phyloP scores from a whole-genome alignment of 352 stramenopile species.

The Ophiocytium majus region DNA sequence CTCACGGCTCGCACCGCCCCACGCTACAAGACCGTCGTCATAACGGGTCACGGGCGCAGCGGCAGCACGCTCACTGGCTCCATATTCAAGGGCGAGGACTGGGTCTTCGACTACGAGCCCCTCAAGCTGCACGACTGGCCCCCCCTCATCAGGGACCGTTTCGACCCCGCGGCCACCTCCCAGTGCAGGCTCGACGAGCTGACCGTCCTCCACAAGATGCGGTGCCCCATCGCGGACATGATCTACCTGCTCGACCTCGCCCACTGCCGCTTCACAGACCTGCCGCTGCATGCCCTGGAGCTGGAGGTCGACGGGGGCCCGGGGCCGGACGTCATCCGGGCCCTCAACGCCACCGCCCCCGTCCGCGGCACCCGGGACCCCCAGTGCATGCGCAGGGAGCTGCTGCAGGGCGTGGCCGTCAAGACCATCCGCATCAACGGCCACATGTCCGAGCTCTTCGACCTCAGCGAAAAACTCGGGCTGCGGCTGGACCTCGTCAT shows the following conservation, averaged over 20 bases:
- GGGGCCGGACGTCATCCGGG: neutral
- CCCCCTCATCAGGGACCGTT: neutral
- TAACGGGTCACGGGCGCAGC: neutral
- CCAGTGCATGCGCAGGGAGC: neutral
- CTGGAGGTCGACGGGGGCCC: neutral
- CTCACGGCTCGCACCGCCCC: neutral
- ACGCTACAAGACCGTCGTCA: slow-evolving; percentile 11
- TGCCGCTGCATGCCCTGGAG: neutral
- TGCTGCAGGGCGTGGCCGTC: neutral
- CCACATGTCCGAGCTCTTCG: neutral
- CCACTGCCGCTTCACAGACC: neutral
- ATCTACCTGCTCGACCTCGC: slow-evolving; percentile 16
- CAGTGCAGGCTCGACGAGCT: neutral
- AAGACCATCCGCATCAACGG: slow-evolving; percentile 24
- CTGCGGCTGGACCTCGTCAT: slow-evolving; percentile 5
- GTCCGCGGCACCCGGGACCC: neutral
- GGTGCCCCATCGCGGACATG: slow-evolving; percentile 17
- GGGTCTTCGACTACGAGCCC: slow-evolving; percentile 22
- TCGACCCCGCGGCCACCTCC: neutral
- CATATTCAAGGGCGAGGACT: slow-evolving; percentile 13
- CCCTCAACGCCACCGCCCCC: neutral
- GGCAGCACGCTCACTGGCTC: slow-evolving; percentile 17
- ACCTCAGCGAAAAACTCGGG: neutral
- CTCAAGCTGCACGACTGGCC: slow-evolving; percentile 19
- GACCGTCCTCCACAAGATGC: neutral